Base-by-base conservation (phyloP, 2,329 filamentous ascomycete genomes). In the Madurella fahalii region DNA sequence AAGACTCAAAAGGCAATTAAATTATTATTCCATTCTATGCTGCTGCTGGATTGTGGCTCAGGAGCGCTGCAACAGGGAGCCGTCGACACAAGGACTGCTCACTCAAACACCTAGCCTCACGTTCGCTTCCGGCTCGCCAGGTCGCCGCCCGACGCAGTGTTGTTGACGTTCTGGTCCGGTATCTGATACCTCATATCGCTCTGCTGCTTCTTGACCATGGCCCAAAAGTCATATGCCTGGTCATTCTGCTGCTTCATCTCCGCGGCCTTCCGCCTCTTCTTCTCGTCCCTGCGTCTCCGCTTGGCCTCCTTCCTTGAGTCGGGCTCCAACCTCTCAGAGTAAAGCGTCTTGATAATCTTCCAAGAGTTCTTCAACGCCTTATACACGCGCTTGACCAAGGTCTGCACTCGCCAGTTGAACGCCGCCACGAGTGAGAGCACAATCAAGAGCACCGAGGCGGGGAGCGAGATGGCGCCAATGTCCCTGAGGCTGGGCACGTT, bases 391-490 rank as follows among this genome's bases (percentile, higher is more conserved):
- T 65, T 66, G 57, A 71, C 66, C 1, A 63, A 41, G 2, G 58
- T 45, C 58, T 74, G 72, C 2, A 73, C 73, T 5, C 70, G 73
- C 17, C 71, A 75, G 63, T 76, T 84, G 68, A 83, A 85, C 0
- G 82, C 82, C 1, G 77, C 70, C 0, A 84, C 61, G 2, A 85
- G 73, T 1, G 81, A 77, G 0, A 72, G 60, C 1, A 71, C 61
- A 40, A 85, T 79, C 9, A 85, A 63, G 1, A 72, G 41, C n/a
- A 67, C 69, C 40, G 75, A 84, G 7, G 70, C 68, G 40, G 74
- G 82, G 43, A 77, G 68, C 3, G 78, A 71, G 47, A 82, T 73
- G 37, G 68, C 60, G 2, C 78, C 79, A 18, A 82, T 79, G 3
- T 71, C 69, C 13, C 58, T 60, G 8, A 82, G 67, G 2, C 70